Conservation (phyloP, 495 filamentous ascomycete species). For the Glonium stellatum region DNA sequence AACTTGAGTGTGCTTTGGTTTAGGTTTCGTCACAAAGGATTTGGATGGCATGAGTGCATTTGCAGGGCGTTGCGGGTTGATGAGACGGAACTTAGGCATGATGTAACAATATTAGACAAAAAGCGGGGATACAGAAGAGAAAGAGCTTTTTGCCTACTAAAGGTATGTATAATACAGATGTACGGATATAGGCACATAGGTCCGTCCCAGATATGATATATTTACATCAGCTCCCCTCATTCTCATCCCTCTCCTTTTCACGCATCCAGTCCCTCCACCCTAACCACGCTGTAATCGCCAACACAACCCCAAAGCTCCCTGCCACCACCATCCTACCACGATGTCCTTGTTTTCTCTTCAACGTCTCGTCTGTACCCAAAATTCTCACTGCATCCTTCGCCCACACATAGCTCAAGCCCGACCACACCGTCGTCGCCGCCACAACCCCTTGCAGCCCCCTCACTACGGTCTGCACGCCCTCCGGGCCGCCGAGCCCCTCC, state of each 20-base stretch:
- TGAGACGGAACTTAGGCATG: too few species aligned
- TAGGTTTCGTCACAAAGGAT: neutral
- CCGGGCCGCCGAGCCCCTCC: constrained; percentile 12
- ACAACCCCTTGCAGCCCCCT: constrained; percentile 31
- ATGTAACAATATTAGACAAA: neutral
- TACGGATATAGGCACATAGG: neutral
- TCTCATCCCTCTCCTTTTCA: neutral
- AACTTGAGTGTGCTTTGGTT: neutral
- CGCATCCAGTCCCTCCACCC: constrained; percentile 7
- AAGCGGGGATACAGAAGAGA: neutral
- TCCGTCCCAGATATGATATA: neutral
- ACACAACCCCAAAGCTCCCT: constrained; percentile 31
- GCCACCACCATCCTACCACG: constrained; percentile 36
- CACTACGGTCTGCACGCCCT: constrained; percentile 25
- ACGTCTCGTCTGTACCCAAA: constrained; percentile 33
- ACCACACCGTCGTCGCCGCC: constrained; percentile 37
- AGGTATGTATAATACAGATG: constrained; percentile 2
- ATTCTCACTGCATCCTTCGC: constrained; percentile 37
- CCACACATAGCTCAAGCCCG: constrained; percentile 37
- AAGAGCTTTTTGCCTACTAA: neutral
- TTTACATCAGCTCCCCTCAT: neutral
- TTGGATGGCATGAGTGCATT: neutral
- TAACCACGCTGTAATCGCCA: constrained; percentile 29
- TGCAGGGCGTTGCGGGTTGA: too few species aligned
- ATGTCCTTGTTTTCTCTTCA: constrained; percentile 38